Base-by-base conservation (phyloP, 148 eudicot genomes). In the Vaccinium corymbosum region DNA sequence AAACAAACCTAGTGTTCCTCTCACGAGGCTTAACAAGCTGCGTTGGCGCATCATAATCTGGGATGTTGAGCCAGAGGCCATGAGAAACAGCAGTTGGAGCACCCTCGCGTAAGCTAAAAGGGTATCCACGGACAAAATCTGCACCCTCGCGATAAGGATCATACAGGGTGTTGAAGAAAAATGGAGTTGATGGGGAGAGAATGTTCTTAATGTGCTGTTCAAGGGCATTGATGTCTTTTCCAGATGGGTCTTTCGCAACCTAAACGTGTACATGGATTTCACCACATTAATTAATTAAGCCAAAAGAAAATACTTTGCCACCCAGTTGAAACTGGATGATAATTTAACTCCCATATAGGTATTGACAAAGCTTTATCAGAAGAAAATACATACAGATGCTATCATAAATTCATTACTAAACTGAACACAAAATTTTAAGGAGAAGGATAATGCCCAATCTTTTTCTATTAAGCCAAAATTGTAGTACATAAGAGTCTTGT, bases 21-120 rank as follows among this genome's bases (percentile, higher is more conserved):
- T 92, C 94, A 32, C 61, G 92, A 35, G 94, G 93, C 88, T 92
- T 92, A 75, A 91, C 95, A 83, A 92, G 93, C 87, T 92, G 95
- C 0, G 95, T 92, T 3, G 95, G 95, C 1, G 92, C 95, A 82
- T 92, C 95, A 64, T 92, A 92, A 80, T 92, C 95, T 12, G 93
- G 93, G 85, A 92, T 91, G 72, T 92, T 92, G 85, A 92, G 92
- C 94, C 94, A 92, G 13, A 92, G 85, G 29, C 93, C 94, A 84
- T 92, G 94, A 53, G 94, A 92, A 35, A 90, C 93, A 22, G 93
- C 93, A 35, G 92, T 91, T 7, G 94, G 92, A 20, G 86, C 93
- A 80, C 93, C 95, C 83, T 91, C 92, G 1, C 93, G 90, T 0
- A 89, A 82, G 82, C 91, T 89, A 72, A 92, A 92, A 50, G 93